These are phyloP conservation scores for Pleurozium schreberi DNA, from an alignment of 225 moss, liverwort and hornwort species.

Conservation along the genomic window DNA sequence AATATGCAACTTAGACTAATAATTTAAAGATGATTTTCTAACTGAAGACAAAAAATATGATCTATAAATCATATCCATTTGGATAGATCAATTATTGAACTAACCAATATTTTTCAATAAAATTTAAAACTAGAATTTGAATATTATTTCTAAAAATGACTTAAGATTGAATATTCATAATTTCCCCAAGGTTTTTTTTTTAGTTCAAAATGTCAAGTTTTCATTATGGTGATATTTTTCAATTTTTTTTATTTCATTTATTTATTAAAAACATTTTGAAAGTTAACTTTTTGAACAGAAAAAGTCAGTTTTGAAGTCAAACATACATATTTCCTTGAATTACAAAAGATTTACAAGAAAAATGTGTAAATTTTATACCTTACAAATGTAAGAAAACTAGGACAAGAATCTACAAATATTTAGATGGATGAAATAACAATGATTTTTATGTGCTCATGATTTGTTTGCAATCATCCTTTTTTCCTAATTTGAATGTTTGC, in stretches of 20 bases:
- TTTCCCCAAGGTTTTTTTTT: not conserved
- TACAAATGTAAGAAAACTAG: not conserved
- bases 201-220: not conserved
- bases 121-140: not conserved
- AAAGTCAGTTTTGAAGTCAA: not conserved
- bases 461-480: rapidly evolving
- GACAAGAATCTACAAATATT: not conserved
- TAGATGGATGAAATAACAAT: not conserved
- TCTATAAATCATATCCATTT: not conserved
- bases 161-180: not conserved
- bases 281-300: not conserved
- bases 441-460: not conserved
- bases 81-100: not conserved
- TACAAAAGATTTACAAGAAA: not conserved
- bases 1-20: not conserved
- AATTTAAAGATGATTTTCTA: not conserved
- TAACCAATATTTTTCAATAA: not conserved
- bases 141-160: not conserved
- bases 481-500: not conserved
- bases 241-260: not conserved
- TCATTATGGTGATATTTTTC: rapidly evolving
- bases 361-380: not conserved
- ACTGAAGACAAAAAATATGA: not conserved
- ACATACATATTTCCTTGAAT: not conserved
- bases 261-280: not conserved